phyloP scores from a whole-genome alignment of 768 basidiomycete species.

The Leccinum barrowsii region DNA sequence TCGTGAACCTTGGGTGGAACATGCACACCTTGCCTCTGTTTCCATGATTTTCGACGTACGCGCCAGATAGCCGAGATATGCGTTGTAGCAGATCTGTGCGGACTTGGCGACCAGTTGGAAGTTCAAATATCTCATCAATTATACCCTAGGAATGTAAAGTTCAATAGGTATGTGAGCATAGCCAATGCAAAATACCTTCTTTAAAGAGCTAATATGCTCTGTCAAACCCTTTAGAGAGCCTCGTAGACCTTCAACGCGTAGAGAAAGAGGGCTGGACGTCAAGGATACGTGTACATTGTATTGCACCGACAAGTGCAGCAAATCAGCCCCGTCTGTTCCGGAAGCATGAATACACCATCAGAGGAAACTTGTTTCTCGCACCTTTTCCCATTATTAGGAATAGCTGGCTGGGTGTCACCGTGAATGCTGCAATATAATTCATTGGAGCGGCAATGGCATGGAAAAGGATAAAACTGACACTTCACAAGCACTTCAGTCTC shows the following conservation, averaged over 20 bases:
- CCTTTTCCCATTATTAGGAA: constrained; percentile 75
- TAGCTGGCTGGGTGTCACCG: constrained; percentile 54
- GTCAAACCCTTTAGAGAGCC: constrained; percentile 47
- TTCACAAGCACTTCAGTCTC: constrained; percentile 44
- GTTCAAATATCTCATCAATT: constrained; percentile 33
- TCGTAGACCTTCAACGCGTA: constrained; percentile 57
- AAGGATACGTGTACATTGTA: constrained; percentile 64
- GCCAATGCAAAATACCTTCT: constrained; percentile 39
- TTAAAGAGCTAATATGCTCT: constrained; percentile 45
- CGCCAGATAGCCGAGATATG: constrained; percentile 67
- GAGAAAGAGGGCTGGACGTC: constrained; percentile 48
- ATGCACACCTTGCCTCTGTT: constrained; percentile 42
- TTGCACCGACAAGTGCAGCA: constrained; percentile 54
- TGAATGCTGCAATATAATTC: constrained; percentile 41
- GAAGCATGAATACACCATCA: constrained; percentile 9
- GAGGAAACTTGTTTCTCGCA: constrained; percentile 20
- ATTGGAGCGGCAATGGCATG: background rate
- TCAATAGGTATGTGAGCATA: background rate
- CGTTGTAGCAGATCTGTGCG: constrained; percentile 48
- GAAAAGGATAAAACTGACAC: constrained; percentile 36
- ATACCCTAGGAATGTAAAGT: constrained; percentile 16
- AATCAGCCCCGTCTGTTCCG: constrained; percentile 56
- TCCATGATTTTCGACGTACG: constrained; percentile 54
- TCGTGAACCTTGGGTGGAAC: background rate
- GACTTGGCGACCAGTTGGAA: constrained; percentile 46